Conservation (phyloP, 2,329 filamentous ascomycete species). For the Colletotrichum cordylinicola region DNA sequence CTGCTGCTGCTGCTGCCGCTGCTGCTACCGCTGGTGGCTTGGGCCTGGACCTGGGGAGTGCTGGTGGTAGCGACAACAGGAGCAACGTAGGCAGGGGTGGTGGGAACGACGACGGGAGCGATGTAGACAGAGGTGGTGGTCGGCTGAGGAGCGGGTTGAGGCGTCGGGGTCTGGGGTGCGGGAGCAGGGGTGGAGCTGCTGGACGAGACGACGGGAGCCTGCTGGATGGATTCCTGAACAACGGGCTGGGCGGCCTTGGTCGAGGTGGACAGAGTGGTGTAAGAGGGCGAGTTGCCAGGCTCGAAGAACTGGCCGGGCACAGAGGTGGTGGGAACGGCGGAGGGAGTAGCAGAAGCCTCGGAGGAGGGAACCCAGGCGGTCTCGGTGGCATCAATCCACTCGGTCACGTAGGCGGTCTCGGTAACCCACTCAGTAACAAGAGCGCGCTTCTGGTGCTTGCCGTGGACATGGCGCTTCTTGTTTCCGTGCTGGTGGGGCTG, state of each 20-base stretch:
- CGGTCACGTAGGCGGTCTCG: slow-evolving; percentile 51
- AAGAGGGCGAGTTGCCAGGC: slow-evolving; percentile 20
- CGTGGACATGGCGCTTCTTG: slow-evolving; percentile 40
- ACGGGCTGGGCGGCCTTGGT: not conserved
- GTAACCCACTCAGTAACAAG: slow-evolving; percentile 59
- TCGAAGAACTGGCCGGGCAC: slow-evolving; percentile 35
- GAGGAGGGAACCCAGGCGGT: slow-evolving; percentile 51
- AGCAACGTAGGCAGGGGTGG: not conserved
- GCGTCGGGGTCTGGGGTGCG: slow-evolving; percentile 29
- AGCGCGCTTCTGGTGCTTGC: slow-evolving; percentile 37
- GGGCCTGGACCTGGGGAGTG: slow-evolving; percentile 14
- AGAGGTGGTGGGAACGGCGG: slow-evolving; percentile 28
- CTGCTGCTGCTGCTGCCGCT: slow-evolving; percentile 27
- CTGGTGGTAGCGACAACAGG: slow-evolving; percentile 1
- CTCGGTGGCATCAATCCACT: slow-evolving; percentile 52
- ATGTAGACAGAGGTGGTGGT: slow-evolving; percentile 3
- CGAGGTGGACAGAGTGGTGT: slow-evolving; percentile 9
- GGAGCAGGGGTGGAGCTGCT: slow-evolving; percentile 7
- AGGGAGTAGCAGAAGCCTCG: slow-evolving; percentile 25
- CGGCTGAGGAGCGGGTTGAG: slow-evolving; percentile 16
- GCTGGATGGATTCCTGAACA: not conserved
- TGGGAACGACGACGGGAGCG: not conserved
- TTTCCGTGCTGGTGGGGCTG: slow-evolving; percentile 51
- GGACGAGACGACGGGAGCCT: slow-evolving; percentile 1
- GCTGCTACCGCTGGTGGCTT: slow-evolving; percentile 10